phyloP scores from a whole-genome alignment of 345 rosid genomes.

The Pseudoturritis turrita region DNA sequence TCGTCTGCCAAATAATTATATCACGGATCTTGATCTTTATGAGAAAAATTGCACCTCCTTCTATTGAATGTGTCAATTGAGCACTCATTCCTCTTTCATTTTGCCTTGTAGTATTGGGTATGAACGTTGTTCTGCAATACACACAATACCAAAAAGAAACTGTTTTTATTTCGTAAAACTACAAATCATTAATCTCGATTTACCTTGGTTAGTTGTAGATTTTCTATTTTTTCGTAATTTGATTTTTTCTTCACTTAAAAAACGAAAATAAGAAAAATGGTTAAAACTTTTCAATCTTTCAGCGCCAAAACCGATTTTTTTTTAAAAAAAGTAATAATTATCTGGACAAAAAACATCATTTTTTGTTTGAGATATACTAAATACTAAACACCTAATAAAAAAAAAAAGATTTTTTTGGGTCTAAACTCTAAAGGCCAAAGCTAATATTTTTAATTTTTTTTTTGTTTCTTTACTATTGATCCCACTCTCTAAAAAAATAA shows the following conservation, averaged over 20 bases:
- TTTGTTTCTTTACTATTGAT: background rate
- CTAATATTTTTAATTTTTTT: background rate
- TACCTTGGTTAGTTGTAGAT: background rate
- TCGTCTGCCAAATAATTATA: too few species aligned
- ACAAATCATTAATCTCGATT: background rate
- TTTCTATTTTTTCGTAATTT: background rate
- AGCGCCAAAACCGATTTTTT: constrained; percentile 13
- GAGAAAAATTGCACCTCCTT: background rate
- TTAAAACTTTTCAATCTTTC: background rate
- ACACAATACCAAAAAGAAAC: too few species aligned
- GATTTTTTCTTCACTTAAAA: background rate
- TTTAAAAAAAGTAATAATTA: background rate
- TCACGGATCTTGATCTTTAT: background rate
- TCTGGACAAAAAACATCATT: background rate
- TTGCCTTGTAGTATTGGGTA: too few species aligned
- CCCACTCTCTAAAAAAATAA: background rate
- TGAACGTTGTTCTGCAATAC: too few species aligned
- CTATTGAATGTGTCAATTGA: background rate
- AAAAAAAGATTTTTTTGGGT: background rate
- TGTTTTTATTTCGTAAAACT: background rate
- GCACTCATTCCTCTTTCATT: background rate
- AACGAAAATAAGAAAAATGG: background rate
- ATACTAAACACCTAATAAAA: background rate
- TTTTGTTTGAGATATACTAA: too few species aligned
- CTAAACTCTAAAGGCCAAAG: background rate